These are phyloP conservation scores for Colletotrichum simmondsii DNA, from an alignment of 2,329 filamentous ascomycete species.

Conservation along the genomic window DNA sequence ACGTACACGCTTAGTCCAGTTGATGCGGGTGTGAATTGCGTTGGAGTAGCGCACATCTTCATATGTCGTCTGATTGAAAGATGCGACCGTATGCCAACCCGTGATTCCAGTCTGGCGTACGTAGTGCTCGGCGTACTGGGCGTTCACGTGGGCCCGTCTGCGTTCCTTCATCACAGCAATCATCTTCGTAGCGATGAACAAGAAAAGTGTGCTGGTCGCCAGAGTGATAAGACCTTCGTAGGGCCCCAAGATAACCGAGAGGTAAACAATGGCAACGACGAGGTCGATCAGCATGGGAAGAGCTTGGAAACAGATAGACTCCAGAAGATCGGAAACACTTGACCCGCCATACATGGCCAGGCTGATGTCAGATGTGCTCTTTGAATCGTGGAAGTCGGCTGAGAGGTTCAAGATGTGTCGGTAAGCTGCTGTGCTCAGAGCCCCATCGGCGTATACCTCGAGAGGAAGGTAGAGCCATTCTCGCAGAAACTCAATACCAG, in stretches of 20 bases:
- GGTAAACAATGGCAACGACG: slow-evolving; percentile 67
- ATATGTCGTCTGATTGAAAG: slow-evolving; percentile 69
- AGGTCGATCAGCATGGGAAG: slow-evolving; percentile 71
- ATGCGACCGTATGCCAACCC: slow-evolving; percentile 69
- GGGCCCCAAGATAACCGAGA: slow-evolving; percentile 67
- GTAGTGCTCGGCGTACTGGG: slow-evolving; percentile 65
- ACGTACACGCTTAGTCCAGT: slow-evolving; percentile 31
- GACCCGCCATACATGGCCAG: slow-evolving; percentile 66
- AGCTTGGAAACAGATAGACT: slow-evolving; percentile 67
- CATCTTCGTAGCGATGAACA: slow-evolving; percentile 63
- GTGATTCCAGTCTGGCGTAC: slow-evolving; percentile 66
- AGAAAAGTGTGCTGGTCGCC: slow-evolving; percentile 66
- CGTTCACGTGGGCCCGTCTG: slow-evolving; percentile 62
- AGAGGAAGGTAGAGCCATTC: slow-evolving; percentile 69
- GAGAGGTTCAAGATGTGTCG: slow-evolving; percentile 70
- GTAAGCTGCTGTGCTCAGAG: slow-evolving; percentile 65
- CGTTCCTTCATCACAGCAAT: slow-evolving; percentile 61
- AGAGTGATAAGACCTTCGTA: slow-evolving; percentile 73
- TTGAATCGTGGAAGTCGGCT: slow-evolving; percentile 70
- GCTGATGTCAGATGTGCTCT: slow-evolving; percentile 68
- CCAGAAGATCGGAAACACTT: slow-evolving; percentile 65
- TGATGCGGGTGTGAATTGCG: slow-evolving; percentile 50
- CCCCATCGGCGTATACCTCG: slow-evolving; percentile 66
- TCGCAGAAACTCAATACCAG: slow-evolving; percentile 63
- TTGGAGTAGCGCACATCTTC: slow-evolving; percentile 65